phyloP scores from a whole-genome alignment of 108 stramenopile species.

The Ochromonas danica region DNA sequence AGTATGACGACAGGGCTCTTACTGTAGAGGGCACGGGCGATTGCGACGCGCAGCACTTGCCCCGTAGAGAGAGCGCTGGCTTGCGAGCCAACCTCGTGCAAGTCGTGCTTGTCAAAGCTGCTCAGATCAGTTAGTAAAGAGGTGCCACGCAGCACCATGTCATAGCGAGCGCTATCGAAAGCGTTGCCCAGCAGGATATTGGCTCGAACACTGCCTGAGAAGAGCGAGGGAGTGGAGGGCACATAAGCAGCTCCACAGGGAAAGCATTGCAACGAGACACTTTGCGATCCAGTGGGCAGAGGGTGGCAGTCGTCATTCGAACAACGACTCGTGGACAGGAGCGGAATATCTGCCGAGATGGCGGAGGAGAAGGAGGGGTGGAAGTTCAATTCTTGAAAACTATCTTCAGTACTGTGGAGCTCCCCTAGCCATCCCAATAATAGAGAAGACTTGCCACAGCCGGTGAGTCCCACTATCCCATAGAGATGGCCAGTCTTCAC shows the following conservation, averaged over 20 bases:
- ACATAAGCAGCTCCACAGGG: background rate
- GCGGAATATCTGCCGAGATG: background rate
- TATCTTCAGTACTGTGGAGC: too few relatives aligned
- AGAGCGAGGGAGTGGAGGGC: background rate
- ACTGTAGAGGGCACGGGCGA: slow-evolving; percentile 31
- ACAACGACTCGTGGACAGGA: background rate
- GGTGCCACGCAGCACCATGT: background rate
- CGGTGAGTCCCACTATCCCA: slow-evolving; percentile 25
- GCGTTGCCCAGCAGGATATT: background rate
- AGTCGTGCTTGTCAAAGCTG: background rate
- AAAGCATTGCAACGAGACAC: too few relatives aligned
- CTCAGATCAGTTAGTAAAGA: background rate
- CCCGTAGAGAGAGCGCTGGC: slow-evolving; percentile 21
- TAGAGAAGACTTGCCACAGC: slow-evolving; percentile 33
- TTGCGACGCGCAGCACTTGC: slow-evolving; percentile 12
- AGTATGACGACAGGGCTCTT: background rate
- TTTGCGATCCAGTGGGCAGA: too few relatives aligned
- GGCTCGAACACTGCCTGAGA: background rate
- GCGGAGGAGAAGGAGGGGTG: background rate
- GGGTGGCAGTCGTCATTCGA: too few relatives aligned
- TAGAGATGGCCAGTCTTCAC: background rate
- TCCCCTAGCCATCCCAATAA: background rate
- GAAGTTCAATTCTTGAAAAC: too few relatives aligned
- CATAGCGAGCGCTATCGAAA: slow-evolving; percentile 1
- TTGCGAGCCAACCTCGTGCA: background rate